Conservation (phyloP, 1,284 basidiomycete species). For the Golubevia sp. region DNA sequence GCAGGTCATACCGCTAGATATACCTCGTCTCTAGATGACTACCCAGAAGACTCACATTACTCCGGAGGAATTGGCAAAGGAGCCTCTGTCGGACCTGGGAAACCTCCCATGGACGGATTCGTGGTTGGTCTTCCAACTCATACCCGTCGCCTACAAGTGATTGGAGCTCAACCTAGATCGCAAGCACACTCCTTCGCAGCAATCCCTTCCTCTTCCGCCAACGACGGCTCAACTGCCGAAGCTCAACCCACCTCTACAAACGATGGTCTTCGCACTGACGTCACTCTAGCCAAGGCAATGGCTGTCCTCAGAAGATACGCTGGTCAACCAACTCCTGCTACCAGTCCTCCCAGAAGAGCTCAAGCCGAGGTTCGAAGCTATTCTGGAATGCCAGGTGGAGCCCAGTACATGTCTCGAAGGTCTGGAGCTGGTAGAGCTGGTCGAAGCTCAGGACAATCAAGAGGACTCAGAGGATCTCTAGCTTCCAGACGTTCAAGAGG, state of each 20-base stretch:
- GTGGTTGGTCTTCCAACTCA: slow-evolving; percentile 40
- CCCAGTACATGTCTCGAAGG: neutral
- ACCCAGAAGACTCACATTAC: neutral
- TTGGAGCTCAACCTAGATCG: slow-evolving; percentile 32
- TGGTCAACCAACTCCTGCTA: no score
- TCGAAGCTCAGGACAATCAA: neutral
- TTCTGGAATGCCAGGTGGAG: neutral
- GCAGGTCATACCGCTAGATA: slow-evolving; percentile 24
- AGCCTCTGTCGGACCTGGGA: slow-evolving; percentile 22
- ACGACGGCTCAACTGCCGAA: slow-evolving; percentile 2
- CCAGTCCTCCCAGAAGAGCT: no score
- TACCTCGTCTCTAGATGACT: slow-evolving; percentile 2
- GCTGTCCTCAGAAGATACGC: neutral
- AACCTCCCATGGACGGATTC: slow-evolving; percentile 42
- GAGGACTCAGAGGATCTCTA: no score
- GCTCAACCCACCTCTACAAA: neutral
- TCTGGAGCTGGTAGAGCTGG: neutral
- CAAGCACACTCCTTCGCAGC: slow-evolving; percentile 29
- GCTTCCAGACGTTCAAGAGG: neutral
- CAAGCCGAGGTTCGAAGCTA: no score
- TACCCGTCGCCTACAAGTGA: slow-evolving; percentile 31
- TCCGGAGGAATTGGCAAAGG: no score
- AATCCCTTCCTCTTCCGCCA: neutral
- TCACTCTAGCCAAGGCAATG: slow-evolving; percentile 35
- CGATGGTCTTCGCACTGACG: slow-evolving; percentile 36